phyloP scores from a whole-genome alignment of 2,329 filamentous ascomycete species.

The Xylaria sp. region DNA sequence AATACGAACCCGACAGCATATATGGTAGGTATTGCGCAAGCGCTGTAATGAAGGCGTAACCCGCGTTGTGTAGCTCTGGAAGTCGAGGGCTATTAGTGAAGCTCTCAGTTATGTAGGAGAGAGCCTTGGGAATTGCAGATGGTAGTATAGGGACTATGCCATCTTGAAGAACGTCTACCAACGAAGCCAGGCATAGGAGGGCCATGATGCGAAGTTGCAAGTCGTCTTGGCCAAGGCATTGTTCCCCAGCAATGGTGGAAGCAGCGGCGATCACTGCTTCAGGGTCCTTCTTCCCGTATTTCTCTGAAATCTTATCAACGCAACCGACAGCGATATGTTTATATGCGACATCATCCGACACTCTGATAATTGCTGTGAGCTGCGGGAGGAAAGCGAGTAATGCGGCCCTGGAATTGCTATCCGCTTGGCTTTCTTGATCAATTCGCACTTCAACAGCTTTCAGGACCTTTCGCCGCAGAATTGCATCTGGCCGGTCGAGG shows the following conservation, averaged over 20 bases:
- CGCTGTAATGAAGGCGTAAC: conserved; percentile 81
- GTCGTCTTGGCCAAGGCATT: conserved; percentile 80
- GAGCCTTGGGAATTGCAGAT: conserved; percentile 74
- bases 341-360: conserved; percentile 76
- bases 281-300: conserved; percentile 92
- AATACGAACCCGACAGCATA: conserved; percentile 81
- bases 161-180: conserved; percentile 88
- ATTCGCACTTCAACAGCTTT: conserved; percentile 84
- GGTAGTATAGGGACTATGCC: conserved; percentile 87
- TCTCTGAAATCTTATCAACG: conserved; percentile 91
- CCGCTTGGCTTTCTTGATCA: conserved; percentile 74
- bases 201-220: conserved; percentile 80
- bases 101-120: conserved; percentile 76
- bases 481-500: conserved; percentile 77
- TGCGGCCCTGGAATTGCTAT: conserved; percentile 73
- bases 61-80: conserved; percentile 79
- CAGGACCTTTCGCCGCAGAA: conserved; percentile 81
- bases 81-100: conserved; percentile 63
- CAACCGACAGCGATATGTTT: conserved; percentile 89
- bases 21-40: conserved; percentile 86
- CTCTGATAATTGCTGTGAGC: conserved; percentile 78
- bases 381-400: conserved; percentile 83
- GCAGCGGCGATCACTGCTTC: conserved; percentile 80
- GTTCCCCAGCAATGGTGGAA: conserved; percentile 76
- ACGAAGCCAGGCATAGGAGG: conserved; percentile 87